Evolutionary conservation across 179 eudicot genomes (phyloP).

Genomic region (Actinidia chinensis): DNA sequence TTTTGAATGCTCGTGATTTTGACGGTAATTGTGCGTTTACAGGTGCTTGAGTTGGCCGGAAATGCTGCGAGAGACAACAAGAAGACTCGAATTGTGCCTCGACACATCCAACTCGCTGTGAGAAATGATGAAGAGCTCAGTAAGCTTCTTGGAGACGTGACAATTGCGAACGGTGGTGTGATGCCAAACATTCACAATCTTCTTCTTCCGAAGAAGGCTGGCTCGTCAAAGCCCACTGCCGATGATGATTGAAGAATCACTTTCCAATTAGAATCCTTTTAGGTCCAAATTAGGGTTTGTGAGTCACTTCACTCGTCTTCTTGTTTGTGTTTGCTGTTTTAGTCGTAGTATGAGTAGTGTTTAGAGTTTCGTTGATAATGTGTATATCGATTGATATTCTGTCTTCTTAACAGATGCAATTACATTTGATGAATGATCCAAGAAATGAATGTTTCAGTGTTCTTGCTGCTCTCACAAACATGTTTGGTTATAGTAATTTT

Average conservation of each 20-base stretch:
- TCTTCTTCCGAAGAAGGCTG: slow-evolving; percentile 25
- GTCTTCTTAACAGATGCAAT: not conserved
- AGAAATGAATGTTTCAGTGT: not conserved
- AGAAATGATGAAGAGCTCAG: slow-evolving; percentile 31
- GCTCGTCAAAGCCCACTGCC: slow-evolving; percentile 8
- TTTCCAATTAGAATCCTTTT: not conserved
- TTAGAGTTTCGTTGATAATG: not conserved
- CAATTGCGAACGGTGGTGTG: slow-evolving; percentile 32
- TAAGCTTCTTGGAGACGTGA: slow-evolving; percentile 27
- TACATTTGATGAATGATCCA: not conserved
- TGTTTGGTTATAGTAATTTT: too few species aligned
- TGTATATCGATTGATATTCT: slow-evolving; percentile 10
- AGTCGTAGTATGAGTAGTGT: not conserved
- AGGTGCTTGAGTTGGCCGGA: slow-evolving; percentile 33
- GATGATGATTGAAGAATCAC: slow-evolving; percentile 4
- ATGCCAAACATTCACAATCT: slow-evolving; percentile 32
- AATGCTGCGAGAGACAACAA: slow-evolving; percentile 35
- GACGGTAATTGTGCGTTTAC: not conserved
- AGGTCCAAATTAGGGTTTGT: not conserved
- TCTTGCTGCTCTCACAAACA: too few species aligned
- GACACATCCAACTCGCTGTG: slow-evolving; percentile 29
- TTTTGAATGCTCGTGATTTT: not conserved
- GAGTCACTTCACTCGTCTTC: not conserved
- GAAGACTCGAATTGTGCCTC: slow-evolving; percentile 27
- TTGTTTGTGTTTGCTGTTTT: not conserved